A percentile compares a stretch with the other conserved stretches of the same genome.
Evolutionary conservation across 1,284 basidiomycete genomes (phyloP).

Genomic region (Heterobasidion annosum): DNA sequence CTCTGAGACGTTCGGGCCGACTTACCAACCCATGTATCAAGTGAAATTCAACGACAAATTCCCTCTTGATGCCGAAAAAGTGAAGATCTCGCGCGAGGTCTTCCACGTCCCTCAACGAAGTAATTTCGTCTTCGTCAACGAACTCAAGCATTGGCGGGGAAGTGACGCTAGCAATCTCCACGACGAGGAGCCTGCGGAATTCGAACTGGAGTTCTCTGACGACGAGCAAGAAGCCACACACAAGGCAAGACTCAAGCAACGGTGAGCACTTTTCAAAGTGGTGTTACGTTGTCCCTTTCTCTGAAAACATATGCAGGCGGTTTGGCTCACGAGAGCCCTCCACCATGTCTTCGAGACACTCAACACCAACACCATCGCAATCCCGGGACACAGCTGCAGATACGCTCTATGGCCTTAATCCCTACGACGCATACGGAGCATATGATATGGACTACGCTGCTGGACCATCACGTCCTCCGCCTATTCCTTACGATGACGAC

Average conservation of each 20-base stretch:
- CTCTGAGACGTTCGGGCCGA: constrained; percentile 88
- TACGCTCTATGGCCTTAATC: constrained; percentile 38
- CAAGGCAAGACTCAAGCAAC: constrained; percentile 45
- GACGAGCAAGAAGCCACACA: constrained; percentile 78
- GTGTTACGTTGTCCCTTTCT: constrained; percentile 3
- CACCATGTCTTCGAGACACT: constrained; percentile 41
- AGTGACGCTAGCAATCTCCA: constrained; percentile 90
- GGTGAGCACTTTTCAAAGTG: constrained; percentile 25
- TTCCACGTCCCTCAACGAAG: constrained; percentile 75
- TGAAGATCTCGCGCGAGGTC: constrained; percentile 48
- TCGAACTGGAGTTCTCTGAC: constrained; percentile 86
- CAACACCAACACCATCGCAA: constrained; percentile 44
- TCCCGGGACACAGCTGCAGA: constrained; percentile 42
- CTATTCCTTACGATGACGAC: constrained; percentile 69
- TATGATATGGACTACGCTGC: constrained; percentile 56
- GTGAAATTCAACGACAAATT: constrained; percentile 57
- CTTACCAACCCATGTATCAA: constrained; percentile 77
- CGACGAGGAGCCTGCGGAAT: constrained; percentile 81
- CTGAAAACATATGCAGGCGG: constrained; percentile 28
- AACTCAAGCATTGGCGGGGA: constrained; percentile 61
- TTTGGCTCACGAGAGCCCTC: constrained; percentile 39
- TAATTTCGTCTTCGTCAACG: constrained; percentile 68
- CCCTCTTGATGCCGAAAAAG: constrained; percentile 46
- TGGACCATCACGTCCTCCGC: constrained; percentile 48
- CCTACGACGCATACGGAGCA: constrained; percentile 52